phyloP scores from a whole-genome alignment of 768 basidiomycete genomes.

The Sporobolomyces roseus region DNA sequence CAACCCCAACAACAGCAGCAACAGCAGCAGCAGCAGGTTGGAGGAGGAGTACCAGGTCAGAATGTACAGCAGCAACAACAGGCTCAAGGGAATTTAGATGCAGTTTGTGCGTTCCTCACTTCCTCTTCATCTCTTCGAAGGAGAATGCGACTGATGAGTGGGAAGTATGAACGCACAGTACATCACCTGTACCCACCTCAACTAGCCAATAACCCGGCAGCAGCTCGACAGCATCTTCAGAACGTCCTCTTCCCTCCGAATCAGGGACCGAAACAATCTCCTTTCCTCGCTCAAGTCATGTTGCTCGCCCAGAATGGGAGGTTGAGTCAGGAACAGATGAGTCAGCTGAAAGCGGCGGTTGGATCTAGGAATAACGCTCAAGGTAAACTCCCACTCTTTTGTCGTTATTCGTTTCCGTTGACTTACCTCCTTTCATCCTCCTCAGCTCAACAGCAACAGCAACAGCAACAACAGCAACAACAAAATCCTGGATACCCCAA shows the following conservation, averaged over 20 bases:
- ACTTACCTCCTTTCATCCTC: no score
- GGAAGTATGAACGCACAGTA: neutral
- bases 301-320: conserved; percentile 31
- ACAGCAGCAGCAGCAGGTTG: conserved; percentile 15
- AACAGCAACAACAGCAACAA: conserved; percentile 24
- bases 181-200: conserved; percentile 31
- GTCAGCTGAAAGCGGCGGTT: conserved; percentile 28
- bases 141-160: neutral
- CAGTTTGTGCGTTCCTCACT: conserved; percentile 1
- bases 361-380: conserved; percentile 27
- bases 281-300: conserved; percentile 35
- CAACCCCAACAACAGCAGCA: conserved; percentile 14
- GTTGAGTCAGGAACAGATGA: conserved; percentile 36
- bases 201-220: conserved; percentile 23
- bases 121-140: neutral
- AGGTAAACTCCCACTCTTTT: conserved; percentile 5
- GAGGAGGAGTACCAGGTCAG: conserved; percentile 17
- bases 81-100: conserved; percentile 12
- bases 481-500: neutral
- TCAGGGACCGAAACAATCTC: conserved; percentile 28
- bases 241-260: conserved; percentile 38
- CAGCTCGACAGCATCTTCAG: conserved; percentile 27
- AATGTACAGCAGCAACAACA: conserved; percentile 11
- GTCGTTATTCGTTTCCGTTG: no score
- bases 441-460: neutral